A percentile compares a stretch with the other conserved stretches of the same genome.
Conservation (phyloP, 2,329 filamentous ascomycete genomes). For the Sclerotinia sclerotiorum region DNA sequence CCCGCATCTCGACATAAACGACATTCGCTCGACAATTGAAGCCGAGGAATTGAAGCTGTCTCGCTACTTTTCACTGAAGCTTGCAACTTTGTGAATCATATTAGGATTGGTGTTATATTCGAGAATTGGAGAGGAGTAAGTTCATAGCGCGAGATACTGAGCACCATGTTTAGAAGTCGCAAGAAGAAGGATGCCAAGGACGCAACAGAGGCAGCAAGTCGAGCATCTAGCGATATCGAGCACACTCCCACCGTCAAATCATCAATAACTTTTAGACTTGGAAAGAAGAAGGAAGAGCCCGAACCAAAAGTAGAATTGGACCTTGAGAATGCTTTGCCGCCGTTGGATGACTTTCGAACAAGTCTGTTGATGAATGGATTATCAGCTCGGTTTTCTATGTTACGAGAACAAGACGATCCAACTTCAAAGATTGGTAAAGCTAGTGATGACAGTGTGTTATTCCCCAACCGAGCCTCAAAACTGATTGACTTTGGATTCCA, state of each 20-base stretch:
- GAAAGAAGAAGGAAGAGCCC: constrained; percentile 53
- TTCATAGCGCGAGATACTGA: constrained; percentile 18
- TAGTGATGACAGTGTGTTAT: constrained; percentile 89
- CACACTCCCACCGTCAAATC: constrained; percentile 40
- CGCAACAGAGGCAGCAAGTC: constrained; percentile 45
- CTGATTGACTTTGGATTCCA: constrained; percentile 62
- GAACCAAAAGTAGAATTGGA: constrained; percentile 68
- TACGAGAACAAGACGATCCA: constrained; percentile 91
- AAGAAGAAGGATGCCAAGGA: constrained; percentile 70
- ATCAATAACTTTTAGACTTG: constrained; percentile 57
- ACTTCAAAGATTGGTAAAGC: constrained; percentile 87
- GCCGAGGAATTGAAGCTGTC: not conserved
- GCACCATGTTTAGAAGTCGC: constrained; percentile 73
- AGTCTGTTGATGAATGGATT: constrained; percentile 94
- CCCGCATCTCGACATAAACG: not conserved
- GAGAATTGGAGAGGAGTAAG: not conserved
- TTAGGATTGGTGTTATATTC: not conserved
- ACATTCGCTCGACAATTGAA: not conserved
- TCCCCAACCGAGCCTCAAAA: constrained; percentile 76
- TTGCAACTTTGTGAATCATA: not conserved
- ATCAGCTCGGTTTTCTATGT: constrained; percentile 94
- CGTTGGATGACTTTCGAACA: constrained; percentile 87
- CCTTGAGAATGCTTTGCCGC: constrained; percentile 70
- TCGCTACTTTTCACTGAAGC: not conserved
- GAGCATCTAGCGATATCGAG: constrained; percentile 57